phyloP scores from a whole-genome alignment of 2,329 filamentous ascomycete genomes.

The Colletotrichum godetiae region DNA sequence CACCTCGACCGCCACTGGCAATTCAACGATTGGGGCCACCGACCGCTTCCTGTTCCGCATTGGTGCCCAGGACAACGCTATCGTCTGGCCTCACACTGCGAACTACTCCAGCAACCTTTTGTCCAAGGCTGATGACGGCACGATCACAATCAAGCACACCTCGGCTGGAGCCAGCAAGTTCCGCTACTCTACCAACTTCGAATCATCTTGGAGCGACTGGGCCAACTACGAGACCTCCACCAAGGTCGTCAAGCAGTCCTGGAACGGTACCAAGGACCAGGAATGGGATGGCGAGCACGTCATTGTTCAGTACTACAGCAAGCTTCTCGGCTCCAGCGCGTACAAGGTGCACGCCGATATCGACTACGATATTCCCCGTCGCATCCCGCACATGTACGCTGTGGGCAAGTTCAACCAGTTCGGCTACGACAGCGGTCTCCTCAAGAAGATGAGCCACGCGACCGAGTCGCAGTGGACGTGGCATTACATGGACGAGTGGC shows the following conservation, averaged over 20 bases:
- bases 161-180: constrained; percentile 73
- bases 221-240: constrained; percentile 63
- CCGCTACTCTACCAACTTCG: constrained; percentile 73
- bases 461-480: constrained; percentile 65
- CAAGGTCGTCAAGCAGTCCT: constrained; percentile 59
- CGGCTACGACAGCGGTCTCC: constrained; percentile 70
- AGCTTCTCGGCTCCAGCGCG: constrained; percentile 66
- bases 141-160: constrained; percentile 62
- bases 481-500: constrained; percentile 73
- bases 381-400: constrained; percentile 72
- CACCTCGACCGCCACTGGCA: constrained; percentile 54
- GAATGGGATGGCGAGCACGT: constrained; percentile 72
- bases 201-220: constrained; percentile 70
- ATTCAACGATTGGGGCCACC: constrained; percentile 58
- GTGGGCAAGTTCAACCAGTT: constrained; percentile 73
- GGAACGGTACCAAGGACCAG: constrained; percentile 68
- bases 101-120: constrained; percentile 60
- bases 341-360: constrained; percentile 70
- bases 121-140: constrained; percentile 46
- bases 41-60: constrained; percentile 64
- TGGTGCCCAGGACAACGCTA: constrained; percentile 26
- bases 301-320: constrained; percentile 73
- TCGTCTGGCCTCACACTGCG: constrained; percentile 39
- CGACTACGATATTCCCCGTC: constrained; percentile 52
- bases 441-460: constrained; percentile 61